Evolutionary conservation across 768 basidiomycete genomes (phyloP), one percentile per base, ranked within the genome.

Genomic region (Daedaleopsis sinensis): DNA sequence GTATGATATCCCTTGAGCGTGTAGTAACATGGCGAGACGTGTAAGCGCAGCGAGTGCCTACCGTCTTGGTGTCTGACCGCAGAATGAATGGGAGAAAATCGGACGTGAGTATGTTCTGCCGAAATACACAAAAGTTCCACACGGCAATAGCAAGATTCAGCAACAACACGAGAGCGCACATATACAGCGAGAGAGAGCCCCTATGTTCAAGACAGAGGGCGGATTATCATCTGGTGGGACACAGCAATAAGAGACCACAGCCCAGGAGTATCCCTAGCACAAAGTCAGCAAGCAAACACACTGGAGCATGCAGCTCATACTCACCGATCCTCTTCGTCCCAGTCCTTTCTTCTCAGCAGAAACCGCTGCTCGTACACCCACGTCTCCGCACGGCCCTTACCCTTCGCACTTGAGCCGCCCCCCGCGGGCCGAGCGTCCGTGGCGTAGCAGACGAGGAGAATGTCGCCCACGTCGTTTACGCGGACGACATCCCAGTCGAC

Each of bases 171-270:
- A 18, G 37, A 52, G 23, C 2, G 19, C 24, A 6, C 47, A 48
- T 32, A 32, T 32, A 32, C 27, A 32, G 27, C 27, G 27, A 32
- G 27, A 7, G 3, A 32, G 7, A 7, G 4, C 3, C 27, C 23
- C 19, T 19, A 48, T n/a, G n/a, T n/a, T n/a, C n/a, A n/a, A n/a
- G 46, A 23, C 1, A 52, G 43, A 44, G 54, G 43, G 15, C 62
- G 23, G n/a, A 63, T 39, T 1, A 59, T 64, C 58, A 71, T 67
- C 35, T 69, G 70, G 54, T 71, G 70, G 24, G 60, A 62, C n/a
- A 71, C 62, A 5, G 65, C 68, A 18, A 69, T 58, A 7, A 68
- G 49, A 0, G 62, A 62, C 68, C 67, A 69, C 7, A 65, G 42
- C 8, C 58, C 68, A n/a, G 63, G 64, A 0, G 62, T 65, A 11